A percentile compares a stretch with the other conserved stretches of the same genome.
phyloP scores from a whole-genome alignment of 2,329 filamentous ascomycete genomes.

The Apiospora pterosperma region DNA sequence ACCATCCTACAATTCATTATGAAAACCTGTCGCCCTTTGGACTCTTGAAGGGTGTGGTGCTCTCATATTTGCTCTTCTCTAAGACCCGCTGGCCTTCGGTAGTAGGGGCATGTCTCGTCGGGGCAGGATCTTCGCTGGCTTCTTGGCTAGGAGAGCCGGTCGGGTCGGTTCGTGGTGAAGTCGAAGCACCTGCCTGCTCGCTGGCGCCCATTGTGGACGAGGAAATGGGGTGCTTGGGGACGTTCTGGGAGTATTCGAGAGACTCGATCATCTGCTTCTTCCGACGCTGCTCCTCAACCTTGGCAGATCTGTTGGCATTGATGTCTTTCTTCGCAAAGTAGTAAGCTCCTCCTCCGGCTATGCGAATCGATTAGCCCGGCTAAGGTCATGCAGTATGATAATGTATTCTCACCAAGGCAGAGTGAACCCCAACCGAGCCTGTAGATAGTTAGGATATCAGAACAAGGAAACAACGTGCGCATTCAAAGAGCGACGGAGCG shows the following conservation, averaged over 20 bases:
- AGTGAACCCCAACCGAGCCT: constrained; percentile 93
- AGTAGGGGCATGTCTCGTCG: constrained; percentile 75
- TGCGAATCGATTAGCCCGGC: constrained; percentile 13
- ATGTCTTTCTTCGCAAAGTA: constrained; percentile 94
- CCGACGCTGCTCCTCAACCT: constrained; percentile 63
- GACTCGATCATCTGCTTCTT: constrained; percentile 58
- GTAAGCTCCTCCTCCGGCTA: constrained; percentile 88
- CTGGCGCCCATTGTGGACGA: constrained; percentile 34
- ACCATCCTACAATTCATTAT: constrained; percentile 25
- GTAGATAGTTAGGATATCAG: constrained; percentile 4
- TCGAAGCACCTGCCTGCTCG: constrained; percentile 33
- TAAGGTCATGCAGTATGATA: constrained; percentile 8
- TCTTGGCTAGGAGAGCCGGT: constrained; percentile 67
- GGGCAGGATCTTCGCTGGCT: constrained; percentile 75
- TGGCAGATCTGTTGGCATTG: constrained; percentile 78
- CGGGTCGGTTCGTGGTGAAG: constrained; percentile 55
- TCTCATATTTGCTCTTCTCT: constrained; percentile 91
- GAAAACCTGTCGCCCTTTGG: constrained; percentile 86
- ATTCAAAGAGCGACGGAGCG: background rate
- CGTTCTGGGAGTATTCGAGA: constrained; percentile 46
- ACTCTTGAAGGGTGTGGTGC: constrained; percentile 68
- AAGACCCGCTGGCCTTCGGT: constrained; percentile 62
- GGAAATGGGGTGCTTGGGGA: constrained; percentile 30
- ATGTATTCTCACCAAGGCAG: constrained; percentile 65
- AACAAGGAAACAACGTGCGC: constrained; percentile 15